Percentiles rank a stretch among this genome's conserved stretches.
Conservation (phyloP, 345 rosid species). For the Heritiera fomes region DNA sequence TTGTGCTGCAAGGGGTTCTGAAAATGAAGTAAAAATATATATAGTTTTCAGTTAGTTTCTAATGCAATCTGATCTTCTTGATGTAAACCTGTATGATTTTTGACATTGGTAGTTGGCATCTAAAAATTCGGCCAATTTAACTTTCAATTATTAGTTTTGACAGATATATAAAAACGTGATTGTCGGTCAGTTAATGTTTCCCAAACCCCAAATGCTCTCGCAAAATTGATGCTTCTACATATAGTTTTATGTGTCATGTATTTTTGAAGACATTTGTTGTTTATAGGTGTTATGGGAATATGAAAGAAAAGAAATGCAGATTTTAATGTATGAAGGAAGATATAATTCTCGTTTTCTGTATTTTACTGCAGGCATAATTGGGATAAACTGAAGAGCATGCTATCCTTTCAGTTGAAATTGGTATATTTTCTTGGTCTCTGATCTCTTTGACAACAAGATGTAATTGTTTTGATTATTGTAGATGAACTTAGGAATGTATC, state of each 20-base stretch:
- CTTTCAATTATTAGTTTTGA: neutral
- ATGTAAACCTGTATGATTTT: neutral
- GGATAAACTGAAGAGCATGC: constrained; percentile 72
- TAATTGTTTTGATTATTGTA: neutral
- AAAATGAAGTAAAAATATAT: neutral
- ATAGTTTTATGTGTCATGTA: neutral
- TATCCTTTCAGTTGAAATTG: constrained; percentile 92
- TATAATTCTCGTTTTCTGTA: neutral
- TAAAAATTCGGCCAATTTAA: neutral
- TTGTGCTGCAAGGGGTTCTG: neutral
- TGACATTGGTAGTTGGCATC: neutral
- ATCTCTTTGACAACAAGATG: constrained; percentile 6
- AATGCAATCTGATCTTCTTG: neutral
- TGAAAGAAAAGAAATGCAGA: neutral
- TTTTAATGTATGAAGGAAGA: neutral
- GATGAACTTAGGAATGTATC: neutral
- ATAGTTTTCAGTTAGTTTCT: neutral
- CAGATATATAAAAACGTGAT: neutral
- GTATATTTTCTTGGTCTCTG: constrained; percentile 48
- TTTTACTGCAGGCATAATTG: constrained; percentile 66
- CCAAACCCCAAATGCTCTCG: neutral
- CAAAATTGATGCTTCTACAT: neutral
- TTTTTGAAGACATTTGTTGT: neutral
- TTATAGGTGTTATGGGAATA: constrained; percentile 3
- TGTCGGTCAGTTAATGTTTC: neutral